Evolutionary conservation across 2,329 filamentous ascomycete genomes (phyloP), one percentile per base, ranked within the genome.

Genomic region (Epicoccum nigrum): DNA sequence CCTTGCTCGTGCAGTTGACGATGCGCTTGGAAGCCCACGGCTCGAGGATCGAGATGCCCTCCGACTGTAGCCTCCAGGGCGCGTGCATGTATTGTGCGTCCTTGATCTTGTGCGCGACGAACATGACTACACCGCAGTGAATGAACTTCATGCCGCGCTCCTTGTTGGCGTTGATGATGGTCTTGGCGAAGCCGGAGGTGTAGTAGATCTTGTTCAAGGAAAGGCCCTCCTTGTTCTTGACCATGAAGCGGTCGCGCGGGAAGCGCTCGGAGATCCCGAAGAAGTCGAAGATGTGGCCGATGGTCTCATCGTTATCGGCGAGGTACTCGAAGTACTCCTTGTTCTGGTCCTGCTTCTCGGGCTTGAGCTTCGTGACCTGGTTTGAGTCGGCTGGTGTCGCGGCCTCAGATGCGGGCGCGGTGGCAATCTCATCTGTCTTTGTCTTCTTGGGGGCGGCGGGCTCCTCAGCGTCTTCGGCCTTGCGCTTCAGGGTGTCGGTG

Each of bases 281-380:
- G 77, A 97, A 97, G 2, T 83, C 74, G 65, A 86, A 88, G 67
- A 99, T 93, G 47, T 82, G 81, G 55, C 85, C 73, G 45, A 99
- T 86, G 53, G 94, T 90, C 2, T 85, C 78, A 70, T 97, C 90
- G 20, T 87, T 82, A 0, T 85, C 75, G 7, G 86, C 75, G 32
- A 99, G 83, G 70, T 92, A 99, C 71, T 96, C 97, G 82, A 96
- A 99, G 4, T 92, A 90, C 72, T 99, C 94, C 73, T 97, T 94
- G 13, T 65, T 65, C 23, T 65, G 59, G 83, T 83, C 60, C 60
- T 73, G 69, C 80, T 80, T 62, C 75, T 76, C 55, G 59, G 72
- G 67, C 76, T 72, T 70, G 69, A 75, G 70, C 65, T 74, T 65
- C 34, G 58, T 43, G 17, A 53, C 59, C 41, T 59, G 51, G 11